Evolutionary conservation across 2,329 filamentous ascomycete species (phyloP).

Genomic region (Alternaria viburni): DNA sequence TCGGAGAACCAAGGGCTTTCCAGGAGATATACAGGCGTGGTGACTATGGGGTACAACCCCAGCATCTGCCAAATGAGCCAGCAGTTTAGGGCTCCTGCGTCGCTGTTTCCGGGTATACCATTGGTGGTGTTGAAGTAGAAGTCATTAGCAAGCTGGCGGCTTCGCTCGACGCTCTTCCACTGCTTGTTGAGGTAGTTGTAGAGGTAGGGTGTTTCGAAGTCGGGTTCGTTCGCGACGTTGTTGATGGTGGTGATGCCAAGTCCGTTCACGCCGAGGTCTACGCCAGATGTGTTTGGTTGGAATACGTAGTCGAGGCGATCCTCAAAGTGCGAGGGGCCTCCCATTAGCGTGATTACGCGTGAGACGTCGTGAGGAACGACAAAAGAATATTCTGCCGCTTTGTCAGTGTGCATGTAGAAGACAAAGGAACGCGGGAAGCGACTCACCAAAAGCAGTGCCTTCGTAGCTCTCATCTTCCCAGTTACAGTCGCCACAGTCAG

Average conservation of each 20-base stretch:
- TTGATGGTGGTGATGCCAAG: slow-evolving; percentile 47
- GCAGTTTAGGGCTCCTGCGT: slow-evolving; percentile 57
- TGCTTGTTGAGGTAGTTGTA: slow-evolving; percentile 53
- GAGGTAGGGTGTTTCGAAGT: slow-evolving; percentile 49
- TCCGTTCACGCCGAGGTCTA: slow-evolving; percentile 45
- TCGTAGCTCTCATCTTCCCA: slow-evolving; percentile 53
- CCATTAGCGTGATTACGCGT: slow-evolving; percentile 53
- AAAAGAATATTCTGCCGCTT: slow-evolving; percentile 49
- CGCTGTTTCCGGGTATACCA: slow-evolving; percentile 56
- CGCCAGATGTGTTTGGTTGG: slow-evolving; percentile 46
- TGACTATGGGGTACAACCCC: slow-evolving; percentile 57
- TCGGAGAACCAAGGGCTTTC: slow-evolving; percentile 55
- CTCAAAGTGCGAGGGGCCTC: slow-evolving; percentile 49
- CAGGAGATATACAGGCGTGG: slow-evolving; percentile 56
- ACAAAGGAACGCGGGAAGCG: too few species aligned
- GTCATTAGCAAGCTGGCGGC: slow-evolving; percentile 45
- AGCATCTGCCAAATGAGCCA: slow-evolving; percentile 61
- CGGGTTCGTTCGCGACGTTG: slow-evolving; percentile 50
- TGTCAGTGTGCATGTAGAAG: background rate
- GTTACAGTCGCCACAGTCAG: slow-evolving; percentile 51
- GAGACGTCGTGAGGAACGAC: slow-evolving; percentile 52
- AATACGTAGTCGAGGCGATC: slow-evolving; percentile 51
- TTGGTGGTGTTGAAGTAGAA: slow-evolving; percentile 50
- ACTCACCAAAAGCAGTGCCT: slow-evolving; percentile 47
- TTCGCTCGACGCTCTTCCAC: slow-evolving; percentile 43